Evolutionary conservation across 2,329 filamentous ascomycete species (phyloP).

Genomic region (Parafenestella ontariensis): DNA sequence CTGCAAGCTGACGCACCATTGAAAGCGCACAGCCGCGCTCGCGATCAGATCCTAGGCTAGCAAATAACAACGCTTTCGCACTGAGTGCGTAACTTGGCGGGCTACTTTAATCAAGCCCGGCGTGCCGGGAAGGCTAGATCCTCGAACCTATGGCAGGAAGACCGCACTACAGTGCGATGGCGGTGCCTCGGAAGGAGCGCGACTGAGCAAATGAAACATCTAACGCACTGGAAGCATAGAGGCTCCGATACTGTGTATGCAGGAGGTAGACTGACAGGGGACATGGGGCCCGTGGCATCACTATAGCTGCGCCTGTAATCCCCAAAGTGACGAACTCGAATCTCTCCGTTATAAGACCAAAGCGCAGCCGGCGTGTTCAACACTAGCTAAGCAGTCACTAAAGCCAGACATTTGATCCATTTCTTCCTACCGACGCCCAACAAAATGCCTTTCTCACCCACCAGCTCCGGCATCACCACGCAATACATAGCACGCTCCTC

Average conservation of each 20-base stretch:
- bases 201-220: not conserved
- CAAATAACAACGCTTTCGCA: not conserved
- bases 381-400: too few relatives aligned
- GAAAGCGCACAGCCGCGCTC: not conserved
- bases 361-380: not conserved
- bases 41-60: not conserved
- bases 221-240: not conserved
- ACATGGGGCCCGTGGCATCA: not conserved
- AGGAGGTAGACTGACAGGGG: too few relatives aligned
- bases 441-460: not conserved
- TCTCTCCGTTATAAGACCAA: not conserved
- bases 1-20: not conserved
- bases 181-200: not conserved
- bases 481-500: not conserved
- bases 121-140: not conserved
- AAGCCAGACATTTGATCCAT: too few relatives aligned
- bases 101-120: not conserved
- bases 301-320: not conserved
- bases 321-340: not conserved
- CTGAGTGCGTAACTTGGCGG: not conserved
- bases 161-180: not conserved
- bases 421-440: not conserved
- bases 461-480: not conserved
- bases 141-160: not conserved
- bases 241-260: not conserved